A percentile compares a stretch with the other conserved stretches of the same genome.
Evolutionary conservation across 2,329 filamentous ascomycete genomes (phyloP).

Genomic region (Tolypocladium sp.): DNA sequence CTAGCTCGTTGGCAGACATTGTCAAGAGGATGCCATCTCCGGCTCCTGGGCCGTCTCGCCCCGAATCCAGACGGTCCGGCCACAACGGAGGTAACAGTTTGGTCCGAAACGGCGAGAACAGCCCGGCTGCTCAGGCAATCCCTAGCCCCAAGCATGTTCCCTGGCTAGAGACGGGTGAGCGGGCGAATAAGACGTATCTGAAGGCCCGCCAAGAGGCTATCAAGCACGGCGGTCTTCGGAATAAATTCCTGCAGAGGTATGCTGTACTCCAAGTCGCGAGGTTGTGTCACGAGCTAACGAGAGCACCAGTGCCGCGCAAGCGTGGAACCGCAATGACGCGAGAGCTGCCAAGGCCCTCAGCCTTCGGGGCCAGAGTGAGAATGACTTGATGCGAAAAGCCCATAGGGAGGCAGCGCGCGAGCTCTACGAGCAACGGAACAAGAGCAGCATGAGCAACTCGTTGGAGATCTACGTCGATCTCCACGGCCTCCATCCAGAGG

Average conservation of each 20-base stretch:
- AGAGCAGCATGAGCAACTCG: constrained; percentile 43
- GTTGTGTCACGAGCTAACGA: constrained; percentile 1
- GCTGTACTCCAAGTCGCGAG: constrained; percentile 7
- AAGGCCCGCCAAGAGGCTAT: constrained; percentile 94
- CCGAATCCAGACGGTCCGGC: constrained; percentile 48
- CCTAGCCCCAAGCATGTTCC: constrained; percentile 84
- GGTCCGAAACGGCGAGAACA: constrained; percentile 65
- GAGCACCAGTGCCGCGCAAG: constrained; percentile 71
- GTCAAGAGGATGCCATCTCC: constrained; percentile 92
- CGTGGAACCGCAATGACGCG: constrained; percentile 97
- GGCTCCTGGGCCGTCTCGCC: constrained; percentile 50
- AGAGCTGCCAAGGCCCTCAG: constrained; percentile 92
- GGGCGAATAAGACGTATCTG: constrained; percentile 86
- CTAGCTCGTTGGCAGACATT: constrained; percentile 82
- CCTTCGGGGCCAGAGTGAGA: constrained; percentile 90
- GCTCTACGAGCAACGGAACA: constrained; percentile 90
- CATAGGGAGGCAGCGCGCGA: constrained; percentile 88
- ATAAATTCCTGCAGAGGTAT: constrained; percentile 93
- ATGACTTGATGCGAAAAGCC: constrained; percentile 93
- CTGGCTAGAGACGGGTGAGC: constrained; percentile 89
- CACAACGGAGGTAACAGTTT: constrained; percentile 58
- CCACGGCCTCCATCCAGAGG: constrained; percentile 96
- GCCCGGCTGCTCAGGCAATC: constrained; percentile 72
- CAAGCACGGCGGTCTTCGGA: constrained; percentile 90
- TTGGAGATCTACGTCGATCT: constrained; percentile 88